phyloP scores from a whole-genome alignment of 371 early-diverging fungal species.

The Chytridiales sp. region DNA sequence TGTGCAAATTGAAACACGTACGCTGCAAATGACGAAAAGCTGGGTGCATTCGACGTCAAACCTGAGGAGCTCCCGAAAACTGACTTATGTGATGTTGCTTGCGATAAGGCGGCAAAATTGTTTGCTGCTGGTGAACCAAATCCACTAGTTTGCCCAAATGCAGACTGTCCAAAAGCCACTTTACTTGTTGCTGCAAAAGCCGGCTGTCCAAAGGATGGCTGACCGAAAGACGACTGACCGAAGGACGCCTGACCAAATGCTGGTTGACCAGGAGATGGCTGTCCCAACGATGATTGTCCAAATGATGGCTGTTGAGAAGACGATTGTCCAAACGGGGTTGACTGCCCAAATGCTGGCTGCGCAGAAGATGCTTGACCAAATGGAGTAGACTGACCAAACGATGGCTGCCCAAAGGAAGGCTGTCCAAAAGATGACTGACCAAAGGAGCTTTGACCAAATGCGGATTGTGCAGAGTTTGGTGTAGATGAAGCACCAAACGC shows the following conservation, averaged over 20 bases:
- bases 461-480: constrained; percentile 7
- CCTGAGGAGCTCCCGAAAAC: constrained; percentile 15
- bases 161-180: constrained; percentile 11
- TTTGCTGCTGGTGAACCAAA: not conserved
- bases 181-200: constrained; percentile 1
- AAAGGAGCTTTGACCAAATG: constrained; percentile 7
- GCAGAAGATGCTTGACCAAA: constrained; percentile 1
- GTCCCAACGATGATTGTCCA: constrained; percentile 7
- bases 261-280: no score
- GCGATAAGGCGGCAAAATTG: constrained; percentile 2
- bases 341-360: not conserved
- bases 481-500: not conserved
- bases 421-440: constrained; percentile 11
- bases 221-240: no score
- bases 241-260: no score
- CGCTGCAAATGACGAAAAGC: constrained; percentile 13
- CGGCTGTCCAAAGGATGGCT: no score
- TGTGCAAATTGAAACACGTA: not conserved
- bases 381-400: no score
- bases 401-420: no score
- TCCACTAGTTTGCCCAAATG: not conserved
- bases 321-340: not conserved
- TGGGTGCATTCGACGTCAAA: not conserved
- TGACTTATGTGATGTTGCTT: not conserved
- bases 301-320: not conserved